Evolutionary conservation across 768 basidiomycete species (phyloP), one percentile per base, ranked within the genome.

Genomic region (Gyrodon lividus): DNA sequence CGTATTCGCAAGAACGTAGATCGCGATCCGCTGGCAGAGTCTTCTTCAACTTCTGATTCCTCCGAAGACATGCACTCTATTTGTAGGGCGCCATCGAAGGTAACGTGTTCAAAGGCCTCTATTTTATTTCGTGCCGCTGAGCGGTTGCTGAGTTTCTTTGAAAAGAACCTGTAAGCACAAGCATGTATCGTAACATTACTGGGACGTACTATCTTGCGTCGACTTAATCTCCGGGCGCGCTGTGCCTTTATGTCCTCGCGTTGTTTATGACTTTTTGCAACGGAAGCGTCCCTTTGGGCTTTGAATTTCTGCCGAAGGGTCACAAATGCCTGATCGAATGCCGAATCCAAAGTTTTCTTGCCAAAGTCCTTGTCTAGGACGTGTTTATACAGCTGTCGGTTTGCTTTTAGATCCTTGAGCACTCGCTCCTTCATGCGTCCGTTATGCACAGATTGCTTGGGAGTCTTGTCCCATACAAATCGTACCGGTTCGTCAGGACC

Each of bases 11-110:
- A 67, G 8, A 75, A 56, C 28, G 69, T 71, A 53, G 62, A 65
- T 33, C 67, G 63, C 37, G 63, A 55, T 20, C 64, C 70, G 4
- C 59, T 54, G 38, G 45, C 58, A 2, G 59, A 40, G 26, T 66
- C 69, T 30, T 70, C 66, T 31, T 85, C 86, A 43, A 68, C 70
- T 55, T 82, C 81, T 13, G 87, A 89, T 64, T 90, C 88, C 57
- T 90, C 88, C 26, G 83, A 85, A 23, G 88, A 90, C 83, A 89
- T 87, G 67, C 87, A 89, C 42, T 89, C 88, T 17, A 81, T 54
- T 54, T 85, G 82, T 50, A 90, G 66, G 13, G 88, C 87, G 13
- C 81, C 80, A 59, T 89, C 85, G 60, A 89, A 89, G 13, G 72
- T 75, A 22, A 80, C 72, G 64, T 88, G 82, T 48, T 81, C 77